Percentiles rank a stretch among this genome's conserved stretches.
phyloP scores from a whole-genome alignment of 352 stramenopile species.

The Globisporangium rhizosaccharum region DNA sequence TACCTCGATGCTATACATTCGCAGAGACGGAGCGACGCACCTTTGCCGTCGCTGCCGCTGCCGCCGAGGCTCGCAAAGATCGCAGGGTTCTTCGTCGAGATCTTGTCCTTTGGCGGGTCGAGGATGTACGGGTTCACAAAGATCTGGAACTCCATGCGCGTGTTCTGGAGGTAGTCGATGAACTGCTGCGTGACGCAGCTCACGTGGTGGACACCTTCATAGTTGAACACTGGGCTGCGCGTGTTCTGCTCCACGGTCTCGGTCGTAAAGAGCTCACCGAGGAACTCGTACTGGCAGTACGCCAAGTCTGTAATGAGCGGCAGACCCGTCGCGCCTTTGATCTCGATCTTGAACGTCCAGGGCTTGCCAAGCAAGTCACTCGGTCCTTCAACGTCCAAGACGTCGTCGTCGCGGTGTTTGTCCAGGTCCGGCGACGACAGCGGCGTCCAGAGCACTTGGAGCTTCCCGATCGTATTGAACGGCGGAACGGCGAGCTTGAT shows the following conservation, averaged over 20 bases:
- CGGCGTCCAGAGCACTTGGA: slow-evolving; percentile 88
- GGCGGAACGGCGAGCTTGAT: slow-evolving; percentile 89
- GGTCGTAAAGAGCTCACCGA: slow-evolving; percentile 89
- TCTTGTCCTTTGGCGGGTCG: slow-evolving; percentile 77
- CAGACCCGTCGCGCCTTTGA: slow-evolving; percentile 77
- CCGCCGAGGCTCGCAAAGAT: slow-evolving; percentile 60
- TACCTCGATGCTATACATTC: not conserved
- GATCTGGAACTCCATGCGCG: slow-evolving; percentile 82
- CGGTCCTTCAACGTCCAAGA: slow-evolving; percentile 69
- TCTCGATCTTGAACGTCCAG: slow-evolving; percentile 88
- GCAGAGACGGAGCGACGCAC: slow-evolving; percentile 7
- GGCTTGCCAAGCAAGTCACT: slow-evolving; percentile 82
- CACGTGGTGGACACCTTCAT: slow-evolving; percentile 85
- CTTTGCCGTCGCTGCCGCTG: slow-evolving; percentile 26
- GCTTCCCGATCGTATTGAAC: slow-evolving; percentile 91
- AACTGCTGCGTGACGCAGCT: slow-evolving; percentile 85
- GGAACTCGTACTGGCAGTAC: slow-evolving; percentile 92
- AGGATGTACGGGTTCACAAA: slow-evolving; percentile 89
- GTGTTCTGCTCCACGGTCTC: slow-evolving; percentile 89
- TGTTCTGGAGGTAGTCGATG: slow-evolving; percentile 77
- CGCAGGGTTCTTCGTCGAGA: slow-evolving; percentile 65
- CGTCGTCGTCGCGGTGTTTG: slow-evolving; percentile 56
- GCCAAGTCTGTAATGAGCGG: slow-evolving; percentile 87
- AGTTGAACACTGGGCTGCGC: slow-evolving; percentile 86
- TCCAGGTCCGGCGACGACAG: slow-evolving; percentile 70